Conservation (phyloP, 257 asterid genomes). For the Nicotiana tomentosiformis region DNA sequence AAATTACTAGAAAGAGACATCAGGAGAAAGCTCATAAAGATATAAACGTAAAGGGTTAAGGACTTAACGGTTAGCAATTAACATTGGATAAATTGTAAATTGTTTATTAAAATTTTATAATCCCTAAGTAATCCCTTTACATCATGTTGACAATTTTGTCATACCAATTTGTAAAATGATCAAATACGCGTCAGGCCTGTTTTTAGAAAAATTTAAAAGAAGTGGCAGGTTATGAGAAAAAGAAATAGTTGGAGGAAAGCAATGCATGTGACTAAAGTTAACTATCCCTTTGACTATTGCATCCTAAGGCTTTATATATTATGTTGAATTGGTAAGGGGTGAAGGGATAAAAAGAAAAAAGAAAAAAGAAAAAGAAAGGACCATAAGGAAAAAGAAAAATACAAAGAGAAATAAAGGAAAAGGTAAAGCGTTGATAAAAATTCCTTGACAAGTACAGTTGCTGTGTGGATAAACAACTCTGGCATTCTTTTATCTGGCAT, state of each 20-base stretch:
- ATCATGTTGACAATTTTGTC: neutral
- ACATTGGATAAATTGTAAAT: neutral
- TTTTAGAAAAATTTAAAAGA: neutral
- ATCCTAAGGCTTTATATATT: neutral
- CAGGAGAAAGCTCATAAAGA: neutral
- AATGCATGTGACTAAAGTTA: conserved; percentile 20
- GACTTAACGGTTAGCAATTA: neutral
- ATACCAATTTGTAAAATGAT: neutral
- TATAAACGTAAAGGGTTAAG: too few species aligned
- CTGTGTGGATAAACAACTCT: neutral
- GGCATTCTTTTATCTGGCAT: too few species aligned
- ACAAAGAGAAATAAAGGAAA: neutral
- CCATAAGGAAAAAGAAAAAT: neutral
- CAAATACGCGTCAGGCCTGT: neutral
- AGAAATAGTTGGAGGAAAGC: neutral
- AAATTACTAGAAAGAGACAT: neutral
- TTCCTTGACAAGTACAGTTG: neutral
- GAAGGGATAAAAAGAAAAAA: neutral
- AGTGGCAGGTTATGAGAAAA: neutral
- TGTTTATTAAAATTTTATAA: neutral
- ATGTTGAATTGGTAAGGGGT: neutral
- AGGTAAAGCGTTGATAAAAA: neutral
- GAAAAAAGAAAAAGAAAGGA: neutral
- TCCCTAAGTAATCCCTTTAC: neutral
- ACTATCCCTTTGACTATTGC: neutral